Base-by-base conservation (phyloP, 2,329 filamentous ascomycete genomes). In the Clonostachys solani region DNA sequence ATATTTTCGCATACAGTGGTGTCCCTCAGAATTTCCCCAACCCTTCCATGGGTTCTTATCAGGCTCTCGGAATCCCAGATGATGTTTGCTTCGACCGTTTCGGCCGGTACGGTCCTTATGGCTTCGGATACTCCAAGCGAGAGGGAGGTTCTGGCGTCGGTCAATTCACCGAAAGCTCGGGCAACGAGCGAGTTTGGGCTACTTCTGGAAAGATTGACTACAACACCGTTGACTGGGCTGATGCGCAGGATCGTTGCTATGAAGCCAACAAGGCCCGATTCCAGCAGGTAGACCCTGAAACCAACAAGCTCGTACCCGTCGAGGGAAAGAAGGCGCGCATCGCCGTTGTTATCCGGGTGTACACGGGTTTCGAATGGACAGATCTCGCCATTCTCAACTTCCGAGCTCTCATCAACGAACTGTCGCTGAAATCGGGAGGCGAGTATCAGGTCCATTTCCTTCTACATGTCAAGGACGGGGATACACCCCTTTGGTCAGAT, bases 21-120 rank as follows among this genome's bases (percentile, higher is more conserved):
- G 71, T 94, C 7, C 83, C 87, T 2, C 78, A 85, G 56, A 87
- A 88, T 12, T 88, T 91, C 65, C 88, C 91, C 1, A 83, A 91
- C 44, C 81, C 89, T 4, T 78, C 84, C 2, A 79, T 94, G 55
- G 91, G 91, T 5, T 92, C 87, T 0, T 85, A 94, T 60, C 75
- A 82, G 13, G 63, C 90, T 42, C 68, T 96, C 5, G 90, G 88
- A 0, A 65, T 95, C 38, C 75, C 84, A 18, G 78, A 90, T 50
- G 86, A 94, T 56, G 73, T 95, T 13, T 96, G 91, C 67, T 95
- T 95, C 61, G 91, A 96, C 59, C 81, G 91, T 6, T 95, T 90
- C 60, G 88, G 89, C 16, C 81, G 91, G 42, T 80, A 92, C 36
- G 91, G 89, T 0, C 86, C 90, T 0, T 96, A 96, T 59, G 91